These are phyloP conservation scores for Elaeis oleifera DNA, from an alignment of 202 grass and related monocot genomes.

Conservation along the genomic window DNA sequence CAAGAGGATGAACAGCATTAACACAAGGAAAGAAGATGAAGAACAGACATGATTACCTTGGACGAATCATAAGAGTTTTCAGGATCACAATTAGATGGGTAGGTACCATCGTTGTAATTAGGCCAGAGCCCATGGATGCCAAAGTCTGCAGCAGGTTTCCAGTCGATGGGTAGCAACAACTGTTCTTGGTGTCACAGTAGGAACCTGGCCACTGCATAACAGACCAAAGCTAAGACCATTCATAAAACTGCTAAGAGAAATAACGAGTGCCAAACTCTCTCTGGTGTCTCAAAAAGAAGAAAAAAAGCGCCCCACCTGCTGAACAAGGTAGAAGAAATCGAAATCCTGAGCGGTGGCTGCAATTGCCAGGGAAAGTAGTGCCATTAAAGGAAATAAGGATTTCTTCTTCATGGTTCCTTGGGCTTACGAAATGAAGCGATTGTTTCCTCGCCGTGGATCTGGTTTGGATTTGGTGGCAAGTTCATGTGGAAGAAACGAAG, in stretches of 20 bases:
- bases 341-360: neutral
- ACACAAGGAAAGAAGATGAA: neutral
- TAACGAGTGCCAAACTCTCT: too few species aligned
- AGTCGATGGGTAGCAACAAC: slow-evolving; percentile 72
- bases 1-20: too few species aligned
- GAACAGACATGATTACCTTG: slow-evolving; percentile 29
- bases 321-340: slow-evolving; percentile 19
- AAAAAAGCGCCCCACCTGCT: neutral
- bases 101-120: slow-evolving; percentile 71
- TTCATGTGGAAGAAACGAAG: too few species aligned
- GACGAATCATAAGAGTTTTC: slow-evolving; percentile 36
- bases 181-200: slow-evolving; percentile 78
- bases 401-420: neutral
- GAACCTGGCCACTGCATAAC: slow-evolving; percentile 68
- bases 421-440: too few species aligned
- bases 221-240: too few species aligned
- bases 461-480: too few species aligned
- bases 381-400: neutral
- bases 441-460: too few species aligned
- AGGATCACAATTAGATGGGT: slow-evolving; percentile 64
- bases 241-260: too few species aligned
- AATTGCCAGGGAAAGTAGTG: neutral
- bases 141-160: slow-evolving; percentile 78
- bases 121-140: slow-evolving; percentile 97
- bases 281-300: too few species aligned